phyloP scores from a whole-genome alignment of 371 early-diverging fungal genomes.

The Apophysomyces trapeziformis region DNA sequence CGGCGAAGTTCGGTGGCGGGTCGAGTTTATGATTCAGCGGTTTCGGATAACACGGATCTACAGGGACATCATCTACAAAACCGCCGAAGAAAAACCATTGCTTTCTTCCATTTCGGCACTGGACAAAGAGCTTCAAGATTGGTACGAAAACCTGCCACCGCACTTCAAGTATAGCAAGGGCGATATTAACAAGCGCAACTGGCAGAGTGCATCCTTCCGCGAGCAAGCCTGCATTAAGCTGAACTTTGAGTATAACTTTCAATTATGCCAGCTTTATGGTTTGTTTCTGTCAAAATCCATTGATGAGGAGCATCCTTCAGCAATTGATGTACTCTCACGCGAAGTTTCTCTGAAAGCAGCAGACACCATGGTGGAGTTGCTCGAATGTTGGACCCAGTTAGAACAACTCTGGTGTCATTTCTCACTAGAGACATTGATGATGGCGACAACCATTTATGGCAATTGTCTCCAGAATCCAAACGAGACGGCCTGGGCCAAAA shows the following conservation, averaged over 20 bases:
- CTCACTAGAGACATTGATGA: constrained; percentile 48
- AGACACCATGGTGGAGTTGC: constrained; percentile 38
- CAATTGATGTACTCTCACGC: constrained; percentile 15
- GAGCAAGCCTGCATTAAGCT: constrained; percentile 56
- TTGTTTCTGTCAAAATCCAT: constrained; percentile 34
- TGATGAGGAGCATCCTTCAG: constrained; percentile 12
- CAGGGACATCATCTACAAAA: constrained; percentile 37
- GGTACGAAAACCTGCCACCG: constrained; percentile 39
- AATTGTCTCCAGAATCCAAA: neutral
- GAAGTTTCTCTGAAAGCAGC: constrained; percentile 40
- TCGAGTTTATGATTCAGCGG: constrained; percentile 48
- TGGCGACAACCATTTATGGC: constrained; percentile 35
- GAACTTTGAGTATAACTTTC: constrained; percentile 55
- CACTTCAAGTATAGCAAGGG: constrained; percentile 38
- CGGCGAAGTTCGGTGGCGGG: constrained; percentile 37
- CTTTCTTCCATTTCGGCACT: constrained; percentile 42
- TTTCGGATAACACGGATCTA: constrained; percentile 48
- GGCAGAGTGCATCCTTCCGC: constrained; percentile 40
- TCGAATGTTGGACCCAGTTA: constrained; percentile 47
- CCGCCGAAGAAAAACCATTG: constrained; percentile 39
- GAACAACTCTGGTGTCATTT: constrained; percentile 56
- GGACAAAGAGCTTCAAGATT: constrained; percentile 44
- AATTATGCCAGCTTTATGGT: constrained; percentile 48
- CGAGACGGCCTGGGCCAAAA: constrained; percentile 14
- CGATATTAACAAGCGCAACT: constrained; percentile 25